Conservation (phyloP, 306 rosid genomes). For the Crotalaria pallida region DNA sequence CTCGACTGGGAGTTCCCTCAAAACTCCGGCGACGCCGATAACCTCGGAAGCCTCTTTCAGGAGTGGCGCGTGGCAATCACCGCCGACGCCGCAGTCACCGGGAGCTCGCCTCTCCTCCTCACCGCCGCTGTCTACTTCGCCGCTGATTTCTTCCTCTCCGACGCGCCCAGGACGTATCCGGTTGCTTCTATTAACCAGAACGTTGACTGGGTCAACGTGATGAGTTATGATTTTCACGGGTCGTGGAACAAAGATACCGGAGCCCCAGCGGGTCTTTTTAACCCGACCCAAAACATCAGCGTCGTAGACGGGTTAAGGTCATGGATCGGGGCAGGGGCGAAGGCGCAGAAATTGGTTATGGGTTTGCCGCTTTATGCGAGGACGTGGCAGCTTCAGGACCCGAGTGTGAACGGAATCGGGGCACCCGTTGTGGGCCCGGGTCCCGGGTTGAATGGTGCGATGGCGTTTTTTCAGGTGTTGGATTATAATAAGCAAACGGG, state of each 20-base stretch:
- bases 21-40: conserved; percentile 34
- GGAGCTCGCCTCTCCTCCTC: conserved; percentile 41
- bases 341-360: conserved; percentile 39
- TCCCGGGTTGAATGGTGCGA: conserved; percentile 34
- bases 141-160: conserved; percentile 11
- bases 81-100: conserved; percentile 19
- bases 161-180: conserved; percentile 33
- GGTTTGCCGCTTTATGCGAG: conserved; percentile 62
- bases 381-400: conserved; percentile 51
- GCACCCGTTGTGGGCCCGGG: conserved; percentile 42
- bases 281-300: conserved; percentile 40
- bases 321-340: conserved; percentile 53
- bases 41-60: conserved; percentile 28
- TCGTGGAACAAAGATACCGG: conserved; percentile 36
- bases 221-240: conserved; percentile 59
- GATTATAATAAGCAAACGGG: conserved; percentile 10
- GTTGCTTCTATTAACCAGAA: conserved; percentile 27
- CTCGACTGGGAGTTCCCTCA: conserved; percentile 74
- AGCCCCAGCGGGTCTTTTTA: conserved; percentile 34
- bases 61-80: conserved; percentile 37
- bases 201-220: conserved; percentile 61
- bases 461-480: conserved; percentile 31
- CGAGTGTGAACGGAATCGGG: conserved; percentile 33
- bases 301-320: conserved; percentile 45
- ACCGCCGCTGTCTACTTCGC: conserved; percentile 69